A percentile compares a stretch with the other conserved stretches of the same genome.
Evolutionary conservation across 2,329 filamentous ascomycete species (phyloP).

Genomic region (Pseudogymnoascus sp.): DNA sequence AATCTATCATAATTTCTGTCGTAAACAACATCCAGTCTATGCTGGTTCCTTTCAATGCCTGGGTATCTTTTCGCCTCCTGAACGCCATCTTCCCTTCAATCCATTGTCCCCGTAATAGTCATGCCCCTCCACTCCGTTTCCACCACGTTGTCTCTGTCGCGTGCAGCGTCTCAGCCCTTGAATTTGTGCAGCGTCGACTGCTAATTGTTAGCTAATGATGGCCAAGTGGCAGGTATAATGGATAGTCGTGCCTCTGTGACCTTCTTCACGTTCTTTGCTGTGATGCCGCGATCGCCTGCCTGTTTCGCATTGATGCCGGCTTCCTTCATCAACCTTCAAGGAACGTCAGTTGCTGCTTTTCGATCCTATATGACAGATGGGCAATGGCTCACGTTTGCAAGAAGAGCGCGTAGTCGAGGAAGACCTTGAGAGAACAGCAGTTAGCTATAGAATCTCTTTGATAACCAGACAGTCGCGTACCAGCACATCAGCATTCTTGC

Average conservation of each 20-base stretch:
- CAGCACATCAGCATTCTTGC: conserved; percentile 80
- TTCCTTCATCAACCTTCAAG: conserved; percentile 66
- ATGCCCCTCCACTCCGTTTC: background rate
- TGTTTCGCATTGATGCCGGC: conserved; percentile 70
- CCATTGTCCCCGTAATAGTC: background rate
- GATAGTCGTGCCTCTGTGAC: conserved; percentile 60
- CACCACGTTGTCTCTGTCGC: background rate
- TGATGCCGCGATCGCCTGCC: conserved; percentile 65
- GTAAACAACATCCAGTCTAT: conserved; percentile 2
- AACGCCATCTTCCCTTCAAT: background rate
- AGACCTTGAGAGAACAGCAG: conserved; percentile 54
- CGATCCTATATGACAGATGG: background rate
- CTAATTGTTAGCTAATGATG: background rate
- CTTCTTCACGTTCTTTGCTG: conserved; percentile 70
- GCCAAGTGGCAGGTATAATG: background rate
- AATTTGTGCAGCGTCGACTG: conserved; percentile 28
- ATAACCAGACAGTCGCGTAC: conserved; percentile 39
- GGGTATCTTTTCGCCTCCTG: conserved; percentile 2
- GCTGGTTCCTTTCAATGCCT: background rate
- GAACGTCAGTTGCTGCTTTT: background rate
- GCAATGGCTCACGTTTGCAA: conserved; percentile 52
- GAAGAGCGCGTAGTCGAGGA: conserved; percentile 77
- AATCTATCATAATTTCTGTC: background rate
- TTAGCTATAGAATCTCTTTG: background rate
- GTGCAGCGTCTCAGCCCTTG: conserved; percentile 24